Evolutionary conservation across 2,329 filamentous ascomycete genomes (phyloP).

Genomic region (Triangularia setosa): DNA sequence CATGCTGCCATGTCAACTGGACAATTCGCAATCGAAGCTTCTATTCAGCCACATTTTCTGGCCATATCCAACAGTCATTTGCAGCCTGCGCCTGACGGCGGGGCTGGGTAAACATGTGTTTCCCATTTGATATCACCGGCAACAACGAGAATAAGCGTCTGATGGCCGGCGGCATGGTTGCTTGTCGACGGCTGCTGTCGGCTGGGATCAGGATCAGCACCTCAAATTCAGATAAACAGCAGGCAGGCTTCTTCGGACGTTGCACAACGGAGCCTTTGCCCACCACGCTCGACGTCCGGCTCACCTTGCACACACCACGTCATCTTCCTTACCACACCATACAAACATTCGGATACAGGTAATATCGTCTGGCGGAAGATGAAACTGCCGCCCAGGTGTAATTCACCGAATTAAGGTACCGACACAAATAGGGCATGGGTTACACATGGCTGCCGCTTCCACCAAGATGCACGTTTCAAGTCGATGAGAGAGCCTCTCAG

Average conservation of each 20-base stretch:
- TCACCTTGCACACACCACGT: not conserved
- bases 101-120: not conserved
- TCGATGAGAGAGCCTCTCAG: not conserved
- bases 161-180: not conserved
- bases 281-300: not conserved
- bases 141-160: not conserved
- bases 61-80: not conserved
- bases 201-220: not conserved
- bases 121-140: not conserved
- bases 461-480: not conserved
- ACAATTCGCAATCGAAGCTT: not conserved
- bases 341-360: not conserved
- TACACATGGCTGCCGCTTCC: not conserved
- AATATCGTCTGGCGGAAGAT: not conserved
- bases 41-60: not conserved
- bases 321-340: not conserved
- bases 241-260: not conserved
- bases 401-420: not conserved
- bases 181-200: not conserved
- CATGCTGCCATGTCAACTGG: not conserved
- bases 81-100: no score
- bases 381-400: not conserved
- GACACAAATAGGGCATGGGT: not conserved
- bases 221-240: not conserved
- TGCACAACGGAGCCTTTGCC: not conserved